Evolutionary conservation across 352 stramenopile species (phyloP).

Genomic region (Globisporangium rhizosaccharum): DNA sequence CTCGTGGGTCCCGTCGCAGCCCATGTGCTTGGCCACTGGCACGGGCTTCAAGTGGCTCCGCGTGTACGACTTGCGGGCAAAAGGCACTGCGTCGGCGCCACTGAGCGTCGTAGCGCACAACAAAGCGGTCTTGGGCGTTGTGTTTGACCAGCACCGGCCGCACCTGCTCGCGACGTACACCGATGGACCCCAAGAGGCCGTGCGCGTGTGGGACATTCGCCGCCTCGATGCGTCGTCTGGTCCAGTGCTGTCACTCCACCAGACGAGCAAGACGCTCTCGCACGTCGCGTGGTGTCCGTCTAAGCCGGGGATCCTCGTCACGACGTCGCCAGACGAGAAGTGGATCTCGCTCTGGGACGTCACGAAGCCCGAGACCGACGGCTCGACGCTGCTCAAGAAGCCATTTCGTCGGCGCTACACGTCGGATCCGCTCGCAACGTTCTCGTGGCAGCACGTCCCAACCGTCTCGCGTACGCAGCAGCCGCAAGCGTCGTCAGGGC

Average conservation of each 20-base stretch:
- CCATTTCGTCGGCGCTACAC: conserved; percentile 75
- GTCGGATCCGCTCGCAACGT: conserved; percentile 65
- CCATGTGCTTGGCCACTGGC: conserved; percentile 70
- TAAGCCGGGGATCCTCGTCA: conserved; percentile 76
- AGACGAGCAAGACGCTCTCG: conserved; percentile 62
- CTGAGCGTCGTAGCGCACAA: conserved; percentile 83
- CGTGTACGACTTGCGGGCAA: conserved; percentile 73
- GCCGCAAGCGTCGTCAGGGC: too few species aligned
- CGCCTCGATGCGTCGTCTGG: conserved; percentile 62
- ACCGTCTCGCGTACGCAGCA: conserved; percentile 5
- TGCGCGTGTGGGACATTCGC: conserved; percentile 87
- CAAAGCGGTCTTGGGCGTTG: conserved; percentile 77
- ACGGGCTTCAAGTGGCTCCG: conserved; percentile 87
- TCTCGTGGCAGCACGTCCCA: conserved; percentile 74
- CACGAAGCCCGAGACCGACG: conserved; percentile 43
- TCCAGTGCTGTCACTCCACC: conserved; percentile 66
- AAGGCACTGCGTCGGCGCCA: conserved; percentile 25
- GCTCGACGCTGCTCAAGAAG: conserved; percentile 49
- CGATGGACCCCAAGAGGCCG: conserved; percentile 69
- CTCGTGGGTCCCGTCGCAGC: conserved; percentile 79
- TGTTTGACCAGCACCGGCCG: conserved; percentile 76
- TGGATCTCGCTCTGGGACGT: conserved; percentile 86
- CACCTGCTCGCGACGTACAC: conserved; percentile 83
- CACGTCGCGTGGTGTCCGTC: conserved; percentile 83
- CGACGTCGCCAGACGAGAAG: conserved; percentile 68